Base-by-base conservation (phyloP, 108 stramenopile species). In the Nitzschia sp. region DNA sequence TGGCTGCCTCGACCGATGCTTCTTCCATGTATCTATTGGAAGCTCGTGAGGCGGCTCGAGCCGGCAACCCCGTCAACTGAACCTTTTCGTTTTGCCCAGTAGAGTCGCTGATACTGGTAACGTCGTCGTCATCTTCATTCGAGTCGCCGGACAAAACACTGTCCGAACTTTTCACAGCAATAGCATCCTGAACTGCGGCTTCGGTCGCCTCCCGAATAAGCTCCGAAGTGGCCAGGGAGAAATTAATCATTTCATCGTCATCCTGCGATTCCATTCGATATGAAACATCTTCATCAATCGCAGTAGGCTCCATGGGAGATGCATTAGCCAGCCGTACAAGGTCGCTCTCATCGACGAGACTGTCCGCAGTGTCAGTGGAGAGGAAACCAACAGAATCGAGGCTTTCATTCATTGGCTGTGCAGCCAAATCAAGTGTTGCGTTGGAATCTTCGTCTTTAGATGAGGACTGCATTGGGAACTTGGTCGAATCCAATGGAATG, bases 161-260 rank as follows among this genome's bases (percentile, higher is more conserved):
- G 54, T 75, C 74, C 15, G 74, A 75, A 15, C 65, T 34, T 0
- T 63, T 56, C 66, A 63, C 68, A 0, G 38, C 20, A 22, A 63
- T 56, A 3, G 74, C 74, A 40, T 58, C 74, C 34, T 61, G 53
- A 14, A 75, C 39, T 9, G 62, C 74, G 6, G 74, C 74, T 15
- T 44, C 67, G n/a, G 67, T 54, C 1, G 60, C 74, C 7, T 62
- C 44, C 20, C 61, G 59, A 55, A 69, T 69, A 22, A 63, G 21
- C 21, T 67, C 65, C 11, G 65, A 52, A 38, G 43, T 24, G 21
- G 40, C 70, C 8, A 10, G 7, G 22, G 41, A 42, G 20, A 39
- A 19, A 67, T 57, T 9, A 21, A 21, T 6, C 20, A 15, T 10
- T 15, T 42, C 34, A 14, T 57, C 54, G 9, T 50, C 22, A 8